A percentile compares a stretch with the other conserved stretches of the same genome.
These are phyloP conservation scores for Flaveria floridana DNA, from an alignment of 140 eudicot genomes.

Conservation along the genomic window DNA sequence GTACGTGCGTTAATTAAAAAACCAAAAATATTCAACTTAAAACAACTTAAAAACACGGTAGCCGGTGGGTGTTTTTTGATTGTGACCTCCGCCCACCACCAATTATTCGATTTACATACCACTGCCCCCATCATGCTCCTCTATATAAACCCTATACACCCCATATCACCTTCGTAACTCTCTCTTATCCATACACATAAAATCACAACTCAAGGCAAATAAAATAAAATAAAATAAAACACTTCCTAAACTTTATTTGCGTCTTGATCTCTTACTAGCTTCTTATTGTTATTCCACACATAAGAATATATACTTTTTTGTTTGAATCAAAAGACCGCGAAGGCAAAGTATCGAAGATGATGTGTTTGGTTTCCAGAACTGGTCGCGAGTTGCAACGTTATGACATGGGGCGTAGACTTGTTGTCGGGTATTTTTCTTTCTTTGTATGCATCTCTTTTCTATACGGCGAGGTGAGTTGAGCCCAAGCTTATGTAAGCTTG, in stretches of 20 bases:
- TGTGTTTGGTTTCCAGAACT: conserved; percentile 60
- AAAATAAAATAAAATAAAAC: background rate
- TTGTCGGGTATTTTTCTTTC: conserved; percentile 60
- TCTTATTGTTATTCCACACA: conserved; percentile 5
- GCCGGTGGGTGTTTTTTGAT: conserved; percentile 37
- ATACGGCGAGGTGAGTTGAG: background rate
- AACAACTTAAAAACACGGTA: conserved; percentile 35
- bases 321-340: background rate
- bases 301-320: background rate
- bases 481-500: background rate
- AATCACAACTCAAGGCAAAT: background rate
- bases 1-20: conserved; percentile 1
- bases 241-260: background rate
- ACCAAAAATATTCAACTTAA: conserved; percentile 16
- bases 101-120: conserved; percentile 32
- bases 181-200: conserved; percentile 35
- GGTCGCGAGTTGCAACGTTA: conserved; percentile 82
- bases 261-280: background rate
- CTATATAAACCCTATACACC: conserved; percentile 32
- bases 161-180: conserved; percentile 18
- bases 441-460: background rate
- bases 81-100: conserved; percentile 41
- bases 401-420: conserved; percentile 71
- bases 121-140: conserved; percentile 3
- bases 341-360: conserved; percentile 41